Conservation (phyloP, 164 flowering plant species). For the Nymphaea colorata region DNA sequence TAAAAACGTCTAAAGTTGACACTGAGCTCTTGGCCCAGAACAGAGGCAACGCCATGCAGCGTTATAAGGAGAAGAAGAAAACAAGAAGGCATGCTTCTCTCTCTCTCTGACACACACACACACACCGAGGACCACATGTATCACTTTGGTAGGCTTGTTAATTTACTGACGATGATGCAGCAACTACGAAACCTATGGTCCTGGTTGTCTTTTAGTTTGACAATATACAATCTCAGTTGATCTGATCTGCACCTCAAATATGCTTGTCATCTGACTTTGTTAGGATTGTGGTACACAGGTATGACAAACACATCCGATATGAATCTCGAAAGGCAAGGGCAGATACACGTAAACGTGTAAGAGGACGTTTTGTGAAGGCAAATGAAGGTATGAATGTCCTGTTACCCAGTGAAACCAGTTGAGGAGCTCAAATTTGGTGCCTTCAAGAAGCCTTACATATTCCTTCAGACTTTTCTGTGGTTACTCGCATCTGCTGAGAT, state of each 20-base stretch:
- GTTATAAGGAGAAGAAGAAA: constrained; percentile 90
- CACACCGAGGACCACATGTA: no score
- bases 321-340: constrained; percentile 96
- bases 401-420: constrained; percentile 1
- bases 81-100: constrained; percentile 38
- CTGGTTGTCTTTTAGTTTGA: no score
- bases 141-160: no score
- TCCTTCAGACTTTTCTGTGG: no score
- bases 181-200: no score
- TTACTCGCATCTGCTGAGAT: no score
- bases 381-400: constrained; percentile 31
- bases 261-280: not conserved
- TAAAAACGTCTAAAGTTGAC: constrained; percentile 24
- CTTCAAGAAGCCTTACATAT: not conserved
- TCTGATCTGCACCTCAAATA: no score
- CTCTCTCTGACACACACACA: no score
- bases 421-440: not conserved
- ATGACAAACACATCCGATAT: constrained; percentile 84
- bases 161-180: no score
- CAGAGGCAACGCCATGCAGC: constrained; percentile 88
- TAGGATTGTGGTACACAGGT: constrained; percentile 21
- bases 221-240: no score
- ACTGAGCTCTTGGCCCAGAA: constrained; percentile 62
- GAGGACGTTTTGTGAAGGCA: constrained; percentile 93
- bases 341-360: constrained; percentile 89